Conservation (phyloP, 352 stramenopile species). For the Albugo candida region DNA sequence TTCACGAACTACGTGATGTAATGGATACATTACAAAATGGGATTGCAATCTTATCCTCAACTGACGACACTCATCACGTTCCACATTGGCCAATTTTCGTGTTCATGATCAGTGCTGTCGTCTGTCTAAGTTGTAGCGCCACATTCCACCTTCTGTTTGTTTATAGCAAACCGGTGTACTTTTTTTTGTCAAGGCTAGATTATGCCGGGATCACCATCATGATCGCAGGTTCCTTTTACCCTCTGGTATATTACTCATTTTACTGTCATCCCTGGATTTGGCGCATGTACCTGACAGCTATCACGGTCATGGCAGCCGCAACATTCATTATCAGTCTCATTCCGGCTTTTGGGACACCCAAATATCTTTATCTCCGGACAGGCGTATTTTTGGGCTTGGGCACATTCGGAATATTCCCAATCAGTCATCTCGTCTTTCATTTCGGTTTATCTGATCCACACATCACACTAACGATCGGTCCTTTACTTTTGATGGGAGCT, state of each 20-base stretch:
- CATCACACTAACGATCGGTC: constrained; percentile 68
- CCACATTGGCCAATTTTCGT: constrained; percentile 71
- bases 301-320: constrained; percentile 39
- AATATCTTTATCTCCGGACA: constrained; percentile 49
- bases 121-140: constrained; percentile 64
- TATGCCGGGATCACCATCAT: constrained; percentile 76
- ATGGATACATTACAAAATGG: constrained; percentile 63
- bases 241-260: constrained; percentile 80
- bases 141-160: constrained; percentile 77
- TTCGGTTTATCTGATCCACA: constrained; percentile 64
- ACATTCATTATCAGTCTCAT: constrained; percentile 55
- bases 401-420: constrained; percentile 65
- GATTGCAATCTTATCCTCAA: constrained; percentile 41
- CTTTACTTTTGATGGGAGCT: constrained; percentile 47
- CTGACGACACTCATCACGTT: constrained; percentile 39
- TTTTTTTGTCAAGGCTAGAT: constrained; percentile 63
- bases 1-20: constrained; percentile 52
- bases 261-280: constrained; percentile 57
- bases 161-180: constrained; percentile 45
- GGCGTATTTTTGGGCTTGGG: constrained; percentile 58
- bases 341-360: constrained; percentile 45
- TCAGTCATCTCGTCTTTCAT: constrained; percentile 53
- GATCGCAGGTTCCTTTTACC: constrained; percentile 72
- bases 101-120: constrained; percentile 66
- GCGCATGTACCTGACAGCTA: constrained; percentile 40